These are phyloP conservation scores for Sarocladiaceae sp. DNA, from an alignment of 2,329 filamentous ascomycete genomes.

Conservation along the genomic window DNA sequence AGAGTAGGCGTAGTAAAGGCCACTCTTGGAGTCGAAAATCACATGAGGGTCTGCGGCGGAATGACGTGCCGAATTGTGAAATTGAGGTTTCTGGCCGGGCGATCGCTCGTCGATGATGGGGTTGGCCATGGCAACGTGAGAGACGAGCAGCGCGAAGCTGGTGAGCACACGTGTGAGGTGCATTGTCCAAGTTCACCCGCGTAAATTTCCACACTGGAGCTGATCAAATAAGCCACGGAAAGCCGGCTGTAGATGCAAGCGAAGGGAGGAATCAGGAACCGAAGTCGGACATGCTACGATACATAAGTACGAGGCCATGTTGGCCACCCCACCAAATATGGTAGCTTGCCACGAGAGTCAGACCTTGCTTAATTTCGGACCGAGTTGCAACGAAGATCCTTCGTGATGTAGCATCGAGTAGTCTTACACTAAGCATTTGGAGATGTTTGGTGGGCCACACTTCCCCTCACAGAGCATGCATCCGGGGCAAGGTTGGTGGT, in stretches of 20 bases:
- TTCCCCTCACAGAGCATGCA: background rate
- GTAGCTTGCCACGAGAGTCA: constrained; percentile 1
- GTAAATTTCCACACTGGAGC: background rate
- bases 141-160: constrained; percentile 5
- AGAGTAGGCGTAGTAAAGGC: constrained; percentile 30
- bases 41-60: constrained; percentile 28
- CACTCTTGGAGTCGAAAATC: constrained; percentile 24
- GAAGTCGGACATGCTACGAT: background rate
- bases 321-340: background rate
- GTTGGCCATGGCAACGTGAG: constrained; percentile 1
- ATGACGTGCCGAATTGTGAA: constrained; percentile 28
- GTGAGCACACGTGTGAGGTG: background rate
- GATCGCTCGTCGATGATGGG: background rate
- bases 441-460: background rate
- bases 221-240: background rate
- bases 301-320: background rate
- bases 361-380: background rate
- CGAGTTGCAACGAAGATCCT: background rate
- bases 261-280: background rate
- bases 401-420: background rate
- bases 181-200: background rate
- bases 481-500: background rate
- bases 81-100: constrained; percentile 19
- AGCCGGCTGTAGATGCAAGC: background rate
- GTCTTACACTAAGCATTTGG: background rate